These are phyloP conservation scores for Eutrema yunnanense DNA, from an alignment of 345 rosid genomes.

Conservation along the genomic window DNA sequence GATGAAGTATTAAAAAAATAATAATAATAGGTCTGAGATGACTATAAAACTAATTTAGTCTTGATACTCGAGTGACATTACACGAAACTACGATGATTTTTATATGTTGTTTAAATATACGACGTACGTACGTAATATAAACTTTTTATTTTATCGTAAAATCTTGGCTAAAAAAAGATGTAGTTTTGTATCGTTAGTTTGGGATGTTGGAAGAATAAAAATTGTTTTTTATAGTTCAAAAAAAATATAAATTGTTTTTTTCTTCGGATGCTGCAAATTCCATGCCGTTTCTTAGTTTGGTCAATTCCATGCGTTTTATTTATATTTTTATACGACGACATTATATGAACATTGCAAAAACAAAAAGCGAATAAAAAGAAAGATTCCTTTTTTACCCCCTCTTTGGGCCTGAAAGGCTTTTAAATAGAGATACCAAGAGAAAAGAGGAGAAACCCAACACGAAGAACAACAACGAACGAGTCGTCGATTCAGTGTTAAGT, in stretches of 20 bases:
- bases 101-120: background rate
- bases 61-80: no score
- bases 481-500: background rate
- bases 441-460: background rate
- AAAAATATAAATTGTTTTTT: no score
- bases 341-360: background rate
- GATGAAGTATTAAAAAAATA: no score
- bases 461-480: background rate
- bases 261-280: background rate
- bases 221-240: no score
- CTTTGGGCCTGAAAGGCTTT: background rate
- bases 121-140: background rate
- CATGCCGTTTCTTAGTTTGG: constrained; percentile 1
- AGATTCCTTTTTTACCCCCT: background rate
- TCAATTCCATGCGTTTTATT: background rate
- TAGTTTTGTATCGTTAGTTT: background rate
- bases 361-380: background rate
- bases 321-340: no score
- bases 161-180: background rate
- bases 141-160: background rate
- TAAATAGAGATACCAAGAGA: background rate
- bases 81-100: background rate
- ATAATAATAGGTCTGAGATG: no score
- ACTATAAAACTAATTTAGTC: no score
- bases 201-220: background rate